Evolutionary conservation across 164 flowering plant species (phyloP).

Genomic region (Magnolia kwangsiensis): DNA sequence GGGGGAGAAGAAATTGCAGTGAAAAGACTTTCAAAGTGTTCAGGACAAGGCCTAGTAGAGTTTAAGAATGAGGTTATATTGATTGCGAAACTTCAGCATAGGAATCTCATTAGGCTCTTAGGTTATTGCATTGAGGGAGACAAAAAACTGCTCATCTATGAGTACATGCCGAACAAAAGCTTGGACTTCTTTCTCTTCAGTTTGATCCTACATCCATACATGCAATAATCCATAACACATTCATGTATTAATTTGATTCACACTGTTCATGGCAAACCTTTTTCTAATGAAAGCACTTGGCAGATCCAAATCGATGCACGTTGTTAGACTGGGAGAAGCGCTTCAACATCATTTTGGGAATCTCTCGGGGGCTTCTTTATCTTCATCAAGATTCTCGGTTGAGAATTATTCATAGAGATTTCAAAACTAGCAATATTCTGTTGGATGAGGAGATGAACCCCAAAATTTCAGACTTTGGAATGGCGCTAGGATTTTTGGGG

Average conservation of each 20-base stretch:
- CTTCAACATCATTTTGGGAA: constrained; percentile 15
- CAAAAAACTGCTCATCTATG: constrained; percentile 9
- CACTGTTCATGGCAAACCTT: not conserved
- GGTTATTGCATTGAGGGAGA: constrained; percentile 9
- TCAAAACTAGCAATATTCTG: constrained; percentile 14
- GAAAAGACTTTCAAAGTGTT: not conserved
- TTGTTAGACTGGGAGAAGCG: constrained; percentile 10
- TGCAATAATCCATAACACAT: too few relatives aligned
- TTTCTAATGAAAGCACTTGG: not conserved
- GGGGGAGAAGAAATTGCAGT: constrained; percentile 33
- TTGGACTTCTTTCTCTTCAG: constrained; percentile 6
- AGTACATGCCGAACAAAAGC: constrained; percentile 27
- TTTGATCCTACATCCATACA: not conserved
- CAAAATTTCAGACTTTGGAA: constrained; percentile 20
- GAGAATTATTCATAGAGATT: constrained; percentile 19
- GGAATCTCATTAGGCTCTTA: constrained; percentile 11
- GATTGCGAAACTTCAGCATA: constrained; percentile 13
- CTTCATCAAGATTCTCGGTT: constrained; percentile 18
- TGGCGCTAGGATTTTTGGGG: constrained; percentile 11
- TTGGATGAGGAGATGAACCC: constrained; percentile 17
- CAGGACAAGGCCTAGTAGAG: constrained; percentile 14
- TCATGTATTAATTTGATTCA: too few relatives aligned
- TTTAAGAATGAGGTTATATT: constrained; percentile 33
- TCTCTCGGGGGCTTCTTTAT: constrained; percentile 17
- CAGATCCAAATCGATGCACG: not conserved